Conservation (phyloP, 1,284 basidiomycete species). For the Ceratobasidium sp. region DNA sequence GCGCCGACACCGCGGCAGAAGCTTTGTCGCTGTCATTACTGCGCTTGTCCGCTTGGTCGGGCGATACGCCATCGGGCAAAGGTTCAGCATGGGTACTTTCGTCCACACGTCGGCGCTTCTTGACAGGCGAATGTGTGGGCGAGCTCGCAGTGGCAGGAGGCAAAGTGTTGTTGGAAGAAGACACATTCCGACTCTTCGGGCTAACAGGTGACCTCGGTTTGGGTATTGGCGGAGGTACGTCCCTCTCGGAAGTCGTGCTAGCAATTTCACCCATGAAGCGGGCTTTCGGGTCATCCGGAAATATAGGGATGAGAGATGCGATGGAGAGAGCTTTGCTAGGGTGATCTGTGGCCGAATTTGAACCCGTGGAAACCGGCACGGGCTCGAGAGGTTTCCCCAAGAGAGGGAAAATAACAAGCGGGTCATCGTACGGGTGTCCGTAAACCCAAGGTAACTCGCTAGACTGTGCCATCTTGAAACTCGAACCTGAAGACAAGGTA, state of each 20-base stretch:
- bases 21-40: conserved; percentile 50
- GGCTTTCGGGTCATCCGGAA: conserved; percentile 94
- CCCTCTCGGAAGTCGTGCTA: conserved; percentile 61
- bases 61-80: neutral
- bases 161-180: neutral
- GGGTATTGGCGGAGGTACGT: conserved; percentile 28
- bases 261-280: conserved; percentile 91
- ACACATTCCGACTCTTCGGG: neutral
- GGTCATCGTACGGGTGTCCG: conserved; percentile 78
- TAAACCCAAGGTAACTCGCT: conserved; percentile 70
- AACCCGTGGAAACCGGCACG: neutral
- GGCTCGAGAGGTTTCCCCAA: conserved; percentile 51
- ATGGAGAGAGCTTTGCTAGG: conserved; percentile 62
- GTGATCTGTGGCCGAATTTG: conserved; percentile 45
- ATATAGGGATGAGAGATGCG: conserved; percentile 83
- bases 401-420: conserved; percentile 65
- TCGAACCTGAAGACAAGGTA: conserved; percentile 60
- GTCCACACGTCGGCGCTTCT: conserved; percentile 31
- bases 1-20: neutral
- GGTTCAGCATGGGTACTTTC: neutral
- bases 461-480: conserved; percentile 34
- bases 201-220: conserved; percentile 31
- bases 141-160: neutral
- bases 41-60: conserved; percentile 45
- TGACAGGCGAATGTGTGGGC: conserved; percentile 26